These are phyloP conservation scores for Cytospora schulzeri DNA, from an alignment of 2,329 filamentous ascomycete genomes.

Conservation along the genomic window DNA sequence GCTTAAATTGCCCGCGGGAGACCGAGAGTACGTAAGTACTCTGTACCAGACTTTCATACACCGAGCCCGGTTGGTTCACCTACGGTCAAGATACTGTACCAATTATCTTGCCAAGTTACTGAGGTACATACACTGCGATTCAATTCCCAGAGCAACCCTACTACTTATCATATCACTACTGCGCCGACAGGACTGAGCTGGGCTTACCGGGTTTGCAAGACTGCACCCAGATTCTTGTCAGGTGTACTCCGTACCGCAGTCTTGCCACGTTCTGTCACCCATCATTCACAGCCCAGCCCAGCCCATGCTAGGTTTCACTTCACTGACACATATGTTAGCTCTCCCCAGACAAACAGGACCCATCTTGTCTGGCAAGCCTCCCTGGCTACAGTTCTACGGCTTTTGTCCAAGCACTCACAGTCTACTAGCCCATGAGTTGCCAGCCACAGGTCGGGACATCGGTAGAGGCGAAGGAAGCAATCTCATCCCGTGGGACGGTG, in stretches of 20 bases:
- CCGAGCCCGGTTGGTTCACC: constrained; percentile 1
- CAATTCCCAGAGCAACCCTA: not conserved
- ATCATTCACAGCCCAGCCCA: not conserved
- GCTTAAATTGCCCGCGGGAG: not conserved
- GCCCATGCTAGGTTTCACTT: constrained; percentile 17
- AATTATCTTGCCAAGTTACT: not conserved
- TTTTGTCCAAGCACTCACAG: constrained; percentile 3
- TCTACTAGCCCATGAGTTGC: constrained; percentile 13
- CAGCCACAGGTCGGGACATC: constrained; percentile 11
- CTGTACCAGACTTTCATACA: not conserved
- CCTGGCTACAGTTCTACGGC: constrained; percentile 7
- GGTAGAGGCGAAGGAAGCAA: constrained; percentile 19
- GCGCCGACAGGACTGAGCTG: constrained; percentile 1
- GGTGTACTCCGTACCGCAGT: not conserved
- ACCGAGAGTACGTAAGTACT: not conserved
- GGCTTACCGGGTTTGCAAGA: not conserved
- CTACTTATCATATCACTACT: no score
- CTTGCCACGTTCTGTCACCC: constrained; percentile 5
- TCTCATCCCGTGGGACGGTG: constrained; percentile 18
- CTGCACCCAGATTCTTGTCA: not conserved
- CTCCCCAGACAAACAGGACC: constrained; percentile 4
- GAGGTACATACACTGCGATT: not conserved
- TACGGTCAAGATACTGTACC: not conserved
- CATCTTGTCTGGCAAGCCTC: constrained; percentile 6
- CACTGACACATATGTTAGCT: constrained; percentile 4